Evolutionary conservation across 495 filamentous ascomycete genomes (phyloP).

Genomic region (Rhizodiscina lignyota): DNA sequence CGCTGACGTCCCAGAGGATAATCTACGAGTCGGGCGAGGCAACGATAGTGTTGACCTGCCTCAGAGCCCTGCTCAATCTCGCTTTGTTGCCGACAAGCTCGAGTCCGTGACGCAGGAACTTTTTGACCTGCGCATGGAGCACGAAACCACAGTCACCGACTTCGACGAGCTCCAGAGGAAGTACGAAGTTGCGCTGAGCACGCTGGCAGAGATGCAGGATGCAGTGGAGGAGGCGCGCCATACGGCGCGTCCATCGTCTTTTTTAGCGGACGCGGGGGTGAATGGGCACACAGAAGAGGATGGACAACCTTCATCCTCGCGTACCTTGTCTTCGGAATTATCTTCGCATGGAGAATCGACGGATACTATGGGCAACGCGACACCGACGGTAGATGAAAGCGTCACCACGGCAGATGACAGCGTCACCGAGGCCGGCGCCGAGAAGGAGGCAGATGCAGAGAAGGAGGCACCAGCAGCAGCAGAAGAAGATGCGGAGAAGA

Average conservation of each 20-base stretch:
- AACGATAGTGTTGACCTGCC: slow-evolving; percentile 8
- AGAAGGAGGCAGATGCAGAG: slow-evolving; percentile 1
- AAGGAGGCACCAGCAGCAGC: too few species aligned
- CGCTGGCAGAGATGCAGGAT: slow-evolving; percentile 71
- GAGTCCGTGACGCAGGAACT: slow-evolving; percentile 87
- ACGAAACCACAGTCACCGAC: slow-evolving; percentile 68
- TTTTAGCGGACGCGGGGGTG: slow-evolving; percentile 74
- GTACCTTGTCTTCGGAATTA: slow-evolving; percentile 90
- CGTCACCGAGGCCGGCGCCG: neutral
- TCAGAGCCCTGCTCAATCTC: slow-evolving; percentile 62
- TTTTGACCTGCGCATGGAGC: slow-evolving; percentile 74
- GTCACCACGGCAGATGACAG: neutral
- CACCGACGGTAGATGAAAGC: neutral
- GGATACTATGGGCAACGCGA: slow-evolving; percentile 42
- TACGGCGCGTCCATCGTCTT: slow-evolving; percentile 59
- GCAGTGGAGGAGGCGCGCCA: slow-evolving; percentile 61
- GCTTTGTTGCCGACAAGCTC: slow-evolving; percentile 81
- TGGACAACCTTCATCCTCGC: slow-evolving; percentile 73
- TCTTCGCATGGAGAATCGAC: slow-evolving; percentile 82
- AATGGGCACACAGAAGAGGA: slow-evolving; percentile 57
- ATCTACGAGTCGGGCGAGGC: neutral
- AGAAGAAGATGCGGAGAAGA: slow-evolving; percentile 11
- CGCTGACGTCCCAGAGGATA: neutral
- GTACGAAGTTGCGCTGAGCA: slow-evolving; percentile 75
- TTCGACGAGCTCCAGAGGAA: slow-evolving; percentile 71